Evolutionary conservation across 768 basidiomycete species (phyloP).

Genomic region (Tubosaeta brunneosetosa): DNA sequence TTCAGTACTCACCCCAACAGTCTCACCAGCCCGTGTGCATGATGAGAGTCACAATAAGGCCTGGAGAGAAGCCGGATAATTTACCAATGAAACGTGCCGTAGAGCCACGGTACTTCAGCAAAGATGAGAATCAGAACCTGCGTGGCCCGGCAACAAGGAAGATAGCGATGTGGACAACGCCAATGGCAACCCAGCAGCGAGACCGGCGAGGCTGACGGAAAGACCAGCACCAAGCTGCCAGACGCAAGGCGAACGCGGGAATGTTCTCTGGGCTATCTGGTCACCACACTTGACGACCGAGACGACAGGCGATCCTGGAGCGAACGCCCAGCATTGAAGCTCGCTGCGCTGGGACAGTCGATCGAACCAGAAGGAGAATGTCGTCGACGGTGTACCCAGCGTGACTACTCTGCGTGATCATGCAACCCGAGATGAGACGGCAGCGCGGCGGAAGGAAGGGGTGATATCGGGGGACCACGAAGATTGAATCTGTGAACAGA

Average conservation of each 20-base stretch:
- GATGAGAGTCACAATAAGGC: conserved; percentile 91
- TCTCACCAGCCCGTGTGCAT: conserved; percentile 69
- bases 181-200: conserved; percentile 95
- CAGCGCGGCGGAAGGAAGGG: conserved; percentile 47
- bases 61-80: conserved; percentile 24
- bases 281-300: conserved; percentile 16
- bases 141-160: background rate
- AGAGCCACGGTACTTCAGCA: conserved; percentile 89
- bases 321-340: conserved; percentile 77
- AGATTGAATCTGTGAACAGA: conserved; percentile 67
- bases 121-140: conserved; percentile 98
- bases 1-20: conserved; percentile 18
- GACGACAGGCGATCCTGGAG: conserved; percentile 46
- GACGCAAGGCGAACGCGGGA: conserved; percentile 12
- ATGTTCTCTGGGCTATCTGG: background rate
- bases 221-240: conserved; percentile 95
- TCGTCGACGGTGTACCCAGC: conserved; percentile 91
- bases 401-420: conserved; percentile 74
- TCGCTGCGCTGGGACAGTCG: conserved; percentile 80
- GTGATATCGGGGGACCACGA: conserved; percentile 62
- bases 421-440: conserved; percentile 87
- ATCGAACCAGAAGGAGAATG: conserved; percentile 71
- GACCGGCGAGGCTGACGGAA: conserved; percentile 88
- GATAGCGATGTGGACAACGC: conserved; percentile 61
- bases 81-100: conserved; percentile 47